Evolutionary conservation across 2,329 filamentous ascomycete species (phyloP), one percentile per base, ranked within the genome.

Genomic region (Xylariomycetidae sp.): DNA sequence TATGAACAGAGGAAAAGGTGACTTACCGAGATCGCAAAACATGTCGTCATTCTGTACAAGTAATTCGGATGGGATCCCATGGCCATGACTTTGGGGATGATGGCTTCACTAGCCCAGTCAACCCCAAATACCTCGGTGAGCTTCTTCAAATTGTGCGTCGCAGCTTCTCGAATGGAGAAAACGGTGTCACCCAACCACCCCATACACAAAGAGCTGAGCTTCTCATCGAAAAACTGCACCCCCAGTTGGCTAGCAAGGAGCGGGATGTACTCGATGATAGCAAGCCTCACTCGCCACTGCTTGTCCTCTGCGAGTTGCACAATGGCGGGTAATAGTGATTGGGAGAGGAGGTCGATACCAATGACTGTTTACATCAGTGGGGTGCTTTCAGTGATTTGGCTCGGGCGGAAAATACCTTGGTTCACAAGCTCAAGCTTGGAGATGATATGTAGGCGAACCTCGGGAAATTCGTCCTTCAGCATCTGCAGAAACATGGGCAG

Each of bases 1-100:
- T n/a, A 4, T 5, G 13, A 14, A 25, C 9, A 14, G 6, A 16
- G 12, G 30, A 5, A 17, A 23, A n/a, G 13, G 9, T 3, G 8
- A 76, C 86, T 72, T 75, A 98, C 92, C 51, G 88, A 90, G 48
- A 98, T 94, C 42, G 92, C 92, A 62, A 98, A 98, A 69, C 90
- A 97, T n/a, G 92, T 98, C 8, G 92, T 98, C 92, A 98, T 98
- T 60, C 92, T 80, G 75, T 98, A 98, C 33, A 98, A 82, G 62
- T 98, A 98, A 69, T 98, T 98, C 41, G 90, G 88, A 61, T 98
- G 92, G 57, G 88, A 86, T 40, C 92, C 92, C 92, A 98, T 97
- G 23, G 85, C 86, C 76, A 95, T 92, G 46, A 98, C 92, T 71
- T 97, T 97, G 40, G 92, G 92, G 51, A 98, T 94, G 56, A 98